Evolutionary conservation across 2,329 filamentous ascomycete genomes (phyloP).

Genomic region (Monosporascus cannonballus): DNA sequence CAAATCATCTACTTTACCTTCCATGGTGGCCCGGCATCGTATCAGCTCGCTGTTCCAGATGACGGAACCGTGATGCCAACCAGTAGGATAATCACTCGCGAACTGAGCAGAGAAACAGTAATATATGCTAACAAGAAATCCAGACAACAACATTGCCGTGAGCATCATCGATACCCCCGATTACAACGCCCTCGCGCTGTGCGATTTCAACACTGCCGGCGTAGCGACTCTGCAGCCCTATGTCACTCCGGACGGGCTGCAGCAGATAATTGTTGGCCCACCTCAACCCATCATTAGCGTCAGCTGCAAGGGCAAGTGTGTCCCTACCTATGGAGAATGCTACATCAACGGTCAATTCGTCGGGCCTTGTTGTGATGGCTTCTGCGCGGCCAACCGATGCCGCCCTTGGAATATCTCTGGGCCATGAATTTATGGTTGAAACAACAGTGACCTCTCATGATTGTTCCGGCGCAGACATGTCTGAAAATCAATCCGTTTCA

Average conservation of each 20-base stretch:
- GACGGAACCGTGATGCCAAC: constrained; percentile 33
- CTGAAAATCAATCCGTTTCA: too few relatives aligned
- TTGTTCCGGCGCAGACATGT: too few relatives aligned
- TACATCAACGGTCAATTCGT: constrained; percentile 28
- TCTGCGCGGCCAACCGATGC: constrained; percentile 36
- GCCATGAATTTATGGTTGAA: too few relatives aligned
- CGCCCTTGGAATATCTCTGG: constrained; percentile 27
- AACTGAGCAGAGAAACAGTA: background rate
- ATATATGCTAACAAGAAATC: background rate
- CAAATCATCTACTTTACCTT: constrained; percentile 38
- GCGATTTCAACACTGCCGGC: constrained; percentile 35
- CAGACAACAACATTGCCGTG: constrained; percentile 34
- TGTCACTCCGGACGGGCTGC: constrained; percentile 24
- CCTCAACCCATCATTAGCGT: constrained; percentile 37
- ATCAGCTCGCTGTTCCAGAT: constrained; percentile 34
- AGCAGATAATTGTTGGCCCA: constrained; percentile 38
- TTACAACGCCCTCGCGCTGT: constrained; percentile 36
- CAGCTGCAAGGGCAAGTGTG: constrained; percentile 35
- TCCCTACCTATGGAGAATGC: constrained; percentile 34
- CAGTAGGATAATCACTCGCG: constrained; percentile 20
- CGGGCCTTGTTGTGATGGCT: constrained; percentile 37
- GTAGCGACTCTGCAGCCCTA: constrained; percentile 26
- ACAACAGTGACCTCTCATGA: too few relatives aligned
- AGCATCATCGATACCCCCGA: constrained; percentile 35
- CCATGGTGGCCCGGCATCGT: constrained; percentile 34